Evolutionary conservation across 495 filamentous ascomycete genomes (phyloP).

Genomic region (Penicillium roqueforti): DNA sequence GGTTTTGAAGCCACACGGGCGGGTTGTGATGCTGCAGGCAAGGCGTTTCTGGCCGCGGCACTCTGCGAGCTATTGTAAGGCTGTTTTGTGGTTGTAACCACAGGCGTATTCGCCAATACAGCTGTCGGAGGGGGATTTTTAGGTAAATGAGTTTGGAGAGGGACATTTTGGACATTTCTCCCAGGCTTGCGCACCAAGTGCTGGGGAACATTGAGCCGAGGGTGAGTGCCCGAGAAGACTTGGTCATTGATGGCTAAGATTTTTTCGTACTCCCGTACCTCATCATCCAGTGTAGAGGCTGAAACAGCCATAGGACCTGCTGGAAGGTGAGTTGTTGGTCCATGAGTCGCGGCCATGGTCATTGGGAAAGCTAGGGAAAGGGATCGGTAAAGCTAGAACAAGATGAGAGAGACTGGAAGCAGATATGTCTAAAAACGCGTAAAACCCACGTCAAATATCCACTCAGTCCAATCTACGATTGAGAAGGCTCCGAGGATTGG

Average conservation of each 20-base stretch:
- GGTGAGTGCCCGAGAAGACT: conserved; percentile 69
- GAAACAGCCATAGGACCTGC: conserved; percentile 30
- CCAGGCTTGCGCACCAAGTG: conserved; percentile 52
- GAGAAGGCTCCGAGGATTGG: conserved; percentile 1
- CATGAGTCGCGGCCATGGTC: conserved; percentile 39
- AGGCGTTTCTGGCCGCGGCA: conserved; percentile 28
- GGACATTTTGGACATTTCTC: conserved; percentile 28
- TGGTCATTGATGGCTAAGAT: conserved; percentile 73
- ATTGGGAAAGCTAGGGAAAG: conserved; percentile 14
- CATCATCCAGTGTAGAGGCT: conserved; percentile 29
- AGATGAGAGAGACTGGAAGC: background rate
- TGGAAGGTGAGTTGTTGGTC: conserved; percentile 33
- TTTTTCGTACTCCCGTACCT: conserved; percentile 61
- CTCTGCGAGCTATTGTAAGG: conserved; percentile 28
- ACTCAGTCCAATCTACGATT: conserved; percentile 4
- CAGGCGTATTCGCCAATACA: conserved; percentile 30
- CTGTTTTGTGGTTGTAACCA: conserved; percentile 22
- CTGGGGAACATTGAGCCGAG: conserved; percentile 64
- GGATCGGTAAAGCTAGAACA: conserved; percentile 3
- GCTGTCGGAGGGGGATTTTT: conserved; percentile 21
- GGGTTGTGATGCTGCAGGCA: conserved; percentile 27
- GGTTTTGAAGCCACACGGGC: conserved; percentile 39
- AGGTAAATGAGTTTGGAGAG: conserved; percentile 21
- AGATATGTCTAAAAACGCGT: background rate
- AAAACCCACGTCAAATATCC: background rate